These are phyloP conservation scores for Fusarium buharicum DNA, from an alignment of 2,329 filamentous ascomycete species.

Conservation along the genomic window DNA sequence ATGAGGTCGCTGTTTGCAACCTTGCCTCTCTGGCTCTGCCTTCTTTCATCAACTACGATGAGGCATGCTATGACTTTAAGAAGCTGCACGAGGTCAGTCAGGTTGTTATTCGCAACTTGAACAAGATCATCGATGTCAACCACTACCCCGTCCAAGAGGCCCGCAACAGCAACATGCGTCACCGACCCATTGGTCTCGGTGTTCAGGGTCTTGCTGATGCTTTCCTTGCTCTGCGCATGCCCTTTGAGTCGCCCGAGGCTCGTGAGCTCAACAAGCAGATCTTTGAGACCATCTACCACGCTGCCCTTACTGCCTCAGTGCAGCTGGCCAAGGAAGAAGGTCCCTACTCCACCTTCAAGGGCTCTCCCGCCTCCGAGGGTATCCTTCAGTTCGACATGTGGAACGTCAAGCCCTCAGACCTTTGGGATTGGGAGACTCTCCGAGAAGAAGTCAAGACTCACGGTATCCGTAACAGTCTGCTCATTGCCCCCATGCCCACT, in stretches of 20 bases:
- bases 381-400: slow-evolving; percentile 99
- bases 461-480: slow-evolving; percentile 93
- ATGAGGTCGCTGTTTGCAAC: slow-evolving; percentile 99
- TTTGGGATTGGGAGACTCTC: slow-evolving; percentile 94
- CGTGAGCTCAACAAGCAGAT: slow-evolving; percentile 96
- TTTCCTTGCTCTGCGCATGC: slow-evolving; percentile 95
- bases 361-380: slow-evolving; percentile 92
- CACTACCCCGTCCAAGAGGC: slow-evolving; percentile 98
- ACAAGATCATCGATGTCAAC: slow-evolving; percentile 98
- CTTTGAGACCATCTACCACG: slow-evolving; percentile 99
- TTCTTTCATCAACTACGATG: slow-evolving; percentile 86
- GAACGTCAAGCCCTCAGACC: slow-evolving; percentile 89
- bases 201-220: slow-evolving; percentile 98
- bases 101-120: slow-evolving; percentile 93
- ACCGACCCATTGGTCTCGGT: slow-evolving; percentile 94
- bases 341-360: slow-evolving; percentile 88
- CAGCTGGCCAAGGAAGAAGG: slow-evolving; percentile 86
- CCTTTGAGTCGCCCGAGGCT: slow-evolving; percentile 96
- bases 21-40: slow-evolving; percentile 93
- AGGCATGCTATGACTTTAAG: slow-evolving; percentile 91
- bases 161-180: slow-evolving; percentile 94
- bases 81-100: slow-evolving; percentile 95
- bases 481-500: slow-evolving; percentile 97
- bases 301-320: slow-evolving; percentile 87
- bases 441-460: slow-evolving; percentile 93